Evolutionary conservation across 2,329 filamentous ascomycete genomes (phyloP).

Genomic region (Pyrenochaeta sp.): DNA sequence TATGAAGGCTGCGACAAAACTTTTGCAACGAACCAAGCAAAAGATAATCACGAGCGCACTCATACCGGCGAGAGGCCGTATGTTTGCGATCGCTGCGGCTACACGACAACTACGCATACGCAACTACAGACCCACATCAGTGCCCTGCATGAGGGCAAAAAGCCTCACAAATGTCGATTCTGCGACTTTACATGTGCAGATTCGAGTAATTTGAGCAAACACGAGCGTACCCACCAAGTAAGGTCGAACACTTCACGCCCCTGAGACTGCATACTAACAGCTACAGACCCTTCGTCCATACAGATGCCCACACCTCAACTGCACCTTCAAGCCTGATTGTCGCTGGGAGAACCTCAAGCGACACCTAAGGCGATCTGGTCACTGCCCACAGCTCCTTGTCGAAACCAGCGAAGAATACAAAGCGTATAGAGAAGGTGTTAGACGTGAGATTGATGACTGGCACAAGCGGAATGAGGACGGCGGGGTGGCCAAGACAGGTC

Average conservation of each 20-base stretch:
- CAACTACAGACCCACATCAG: constrained; percentile 50
- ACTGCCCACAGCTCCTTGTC: constrained; percentile 46
- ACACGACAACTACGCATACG: constrained; percentile 51
- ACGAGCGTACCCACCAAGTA: constrained; percentile 49
- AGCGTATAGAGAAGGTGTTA: constrained; percentile 42
- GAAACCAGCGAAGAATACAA: constrained; percentile 46
- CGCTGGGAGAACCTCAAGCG: constrained; percentile 52
- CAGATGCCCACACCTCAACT: constrained; percentile 47
- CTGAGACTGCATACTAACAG: not conserved
- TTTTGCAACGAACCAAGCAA: constrained; percentile 52
- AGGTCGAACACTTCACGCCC: not conserved
- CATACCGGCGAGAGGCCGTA: constrained; percentile 50
- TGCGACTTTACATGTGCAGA: constrained; percentile 52
- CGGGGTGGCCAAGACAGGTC: constrained; percentile 22
- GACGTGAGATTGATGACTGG: constrained; percentile 46
- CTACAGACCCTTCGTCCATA: constrained; percentile 46
- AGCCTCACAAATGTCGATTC: constrained; percentile 49
- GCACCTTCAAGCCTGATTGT: constrained; percentile 50
- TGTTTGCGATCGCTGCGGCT: constrained; percentile 46
- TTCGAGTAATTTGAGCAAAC: constrained; percentile 48
- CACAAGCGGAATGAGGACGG: constrained; percentile 40
- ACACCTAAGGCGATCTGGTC: constrained; percentile 47
- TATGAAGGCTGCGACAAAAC: constrained; percentile 48
- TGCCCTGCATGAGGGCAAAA: constrained; percentile 47
- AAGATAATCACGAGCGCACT: constrained; percentile 51